Evolutionary conservation across 345 rosid species (phyloP).

Genomic region (Cardamine resedifolia): DNA sequence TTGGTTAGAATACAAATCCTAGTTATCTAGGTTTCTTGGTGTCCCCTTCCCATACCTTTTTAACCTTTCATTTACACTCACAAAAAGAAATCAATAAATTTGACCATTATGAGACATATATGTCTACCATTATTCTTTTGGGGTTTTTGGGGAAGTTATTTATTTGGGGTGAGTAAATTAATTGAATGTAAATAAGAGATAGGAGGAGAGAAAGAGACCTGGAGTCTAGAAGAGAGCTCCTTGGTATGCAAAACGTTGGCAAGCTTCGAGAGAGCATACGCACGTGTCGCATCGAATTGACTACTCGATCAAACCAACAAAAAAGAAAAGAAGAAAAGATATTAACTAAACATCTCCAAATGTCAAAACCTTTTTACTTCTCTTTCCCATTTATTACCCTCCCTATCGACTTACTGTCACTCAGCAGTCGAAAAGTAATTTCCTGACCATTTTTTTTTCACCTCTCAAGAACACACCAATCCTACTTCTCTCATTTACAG

Average conservation of each 20-base stretch:
- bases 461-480: conserved; percentile 17
- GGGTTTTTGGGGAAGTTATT: neutral
- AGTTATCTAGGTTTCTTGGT: conserved; percentile 32
- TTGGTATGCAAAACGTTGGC: conserved; percentile 95
- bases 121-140: conserved; percentile 14
- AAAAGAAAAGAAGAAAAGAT: neutral
- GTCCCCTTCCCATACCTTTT: conserved; percentile 15
- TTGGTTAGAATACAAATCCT: conserved; percentile 27
- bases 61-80: neutral
- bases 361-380: conserved; percentile 18
- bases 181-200: conserved; percentile 20
- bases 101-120: conserved; percentile 22
- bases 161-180: neutral
- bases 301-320: conserved; percentile 41
- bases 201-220: conserved; percentile 49
- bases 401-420: conserved; percentile 30
- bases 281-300: conserved; percentile 90
- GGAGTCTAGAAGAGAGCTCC: conserved; percentile 78
- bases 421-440: conserved; percentile 22
- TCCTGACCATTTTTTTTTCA: neutral
- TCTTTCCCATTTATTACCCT: conserved; percentile 21
- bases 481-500: conserved; percentile 16
- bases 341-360: neutral
- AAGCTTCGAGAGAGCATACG: conserved; percentile 98
- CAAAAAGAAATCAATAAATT: conserved; percentile 15